These are phyloP conservation scores for Prunus dulcis DNA, from an alignment of 306 rosid genomes.

Conservation along the genomic window DNA sequence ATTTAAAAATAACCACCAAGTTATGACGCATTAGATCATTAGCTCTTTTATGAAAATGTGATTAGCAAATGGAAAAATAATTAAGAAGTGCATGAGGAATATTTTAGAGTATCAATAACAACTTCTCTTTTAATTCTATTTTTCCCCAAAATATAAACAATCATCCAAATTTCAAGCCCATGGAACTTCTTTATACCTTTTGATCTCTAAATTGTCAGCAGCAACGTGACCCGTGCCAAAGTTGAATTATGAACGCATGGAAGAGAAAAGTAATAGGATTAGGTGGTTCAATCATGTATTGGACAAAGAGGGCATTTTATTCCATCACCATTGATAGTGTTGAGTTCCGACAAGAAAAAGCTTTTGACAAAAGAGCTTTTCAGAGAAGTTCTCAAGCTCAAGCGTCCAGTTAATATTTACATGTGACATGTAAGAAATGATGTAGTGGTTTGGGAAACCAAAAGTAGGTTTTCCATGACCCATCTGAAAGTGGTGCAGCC, in stretches of 20 bases:
- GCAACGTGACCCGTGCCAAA: too few relatives aligned
- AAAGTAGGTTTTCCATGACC: background rate
- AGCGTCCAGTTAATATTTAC: background rate
- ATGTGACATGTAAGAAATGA: background rate
- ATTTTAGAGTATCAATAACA: too few relatives aligned
- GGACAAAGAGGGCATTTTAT: background rate
- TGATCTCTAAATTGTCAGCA: too few relatives aligned
- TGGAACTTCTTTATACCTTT: too few relatives aligned
- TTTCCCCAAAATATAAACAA: too few relatives aligned
- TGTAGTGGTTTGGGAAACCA: slow-evolving; percentile 1
- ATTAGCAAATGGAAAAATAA: too few relatives aligned
- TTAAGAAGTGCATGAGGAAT: too few relatives aligned
- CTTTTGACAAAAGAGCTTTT: background rate
- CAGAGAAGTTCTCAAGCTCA: background rate
- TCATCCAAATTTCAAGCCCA: too few relatives aligned
- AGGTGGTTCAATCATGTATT: background rate
- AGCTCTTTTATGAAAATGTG: too few relatives aligned
- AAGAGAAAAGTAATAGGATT: background rate
- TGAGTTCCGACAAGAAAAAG: background rate
- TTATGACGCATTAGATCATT: too few relatives aligned
- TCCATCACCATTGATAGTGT: background rate
- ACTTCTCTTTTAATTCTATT: too few relatives aligned
- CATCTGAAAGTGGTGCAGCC: slow-evolving; percentile 8
- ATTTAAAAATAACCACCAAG: too few relatives aligned
- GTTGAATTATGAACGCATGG: background rate